These are phyloP conservation scores for Coniosporium tulheliwenetii DNA, from an alignment of 2,329 filamentous ascomycete genomes.

Conservation along the genomic window DNA sequence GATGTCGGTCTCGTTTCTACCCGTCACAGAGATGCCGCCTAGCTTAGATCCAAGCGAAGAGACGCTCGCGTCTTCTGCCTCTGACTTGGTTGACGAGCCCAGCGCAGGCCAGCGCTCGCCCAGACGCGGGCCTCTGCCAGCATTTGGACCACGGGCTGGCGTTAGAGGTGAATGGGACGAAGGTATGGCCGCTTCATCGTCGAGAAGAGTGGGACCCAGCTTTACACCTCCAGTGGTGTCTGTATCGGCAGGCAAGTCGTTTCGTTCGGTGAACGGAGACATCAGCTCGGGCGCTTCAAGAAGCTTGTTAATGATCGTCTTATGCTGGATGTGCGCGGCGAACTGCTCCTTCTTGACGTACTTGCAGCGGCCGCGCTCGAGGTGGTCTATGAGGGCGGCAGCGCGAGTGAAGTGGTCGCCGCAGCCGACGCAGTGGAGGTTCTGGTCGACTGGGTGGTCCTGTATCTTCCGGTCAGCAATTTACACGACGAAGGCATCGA, in stretches of 20 bases:
- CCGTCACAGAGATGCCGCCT: too few relatives aligned
- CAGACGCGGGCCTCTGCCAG: background rate
- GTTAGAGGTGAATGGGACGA: too few relatives aligned
- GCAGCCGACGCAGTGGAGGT: conserved; percentile 34
- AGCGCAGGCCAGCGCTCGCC: background rate
- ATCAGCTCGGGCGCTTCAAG: conserved; percentile 12
- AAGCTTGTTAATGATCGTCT: conserved; percentile 26
- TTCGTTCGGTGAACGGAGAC: conserved; percentile 5
- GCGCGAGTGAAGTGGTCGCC: conserved; percentile 30
- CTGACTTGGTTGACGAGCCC: background rate
- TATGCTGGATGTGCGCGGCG: conserved; percentile 33
- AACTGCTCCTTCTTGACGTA: conserved; percentile 28
- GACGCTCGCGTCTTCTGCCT: background rate
- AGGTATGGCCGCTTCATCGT: background rate
- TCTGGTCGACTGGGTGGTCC: conserved; percentile 33
- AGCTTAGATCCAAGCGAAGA: too few relatives aligned
- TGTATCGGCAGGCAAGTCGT: conserved; percentile 12
- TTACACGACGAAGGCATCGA: too few relatives aligned
- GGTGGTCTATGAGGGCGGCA: conserved; percentile 33
- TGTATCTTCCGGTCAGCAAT: conserved; percentile 9
- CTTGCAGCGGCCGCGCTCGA: conserved; percentile 36
- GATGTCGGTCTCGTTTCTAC: background rate
- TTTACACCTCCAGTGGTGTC: conserved; percentile 10
- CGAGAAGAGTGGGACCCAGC: conserved; percentile 1
- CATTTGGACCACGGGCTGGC: background rate